phyloP scores from a whole-genome alignment of 768 basidiomycete species.

The Strobilomyces confusus region DNA sequence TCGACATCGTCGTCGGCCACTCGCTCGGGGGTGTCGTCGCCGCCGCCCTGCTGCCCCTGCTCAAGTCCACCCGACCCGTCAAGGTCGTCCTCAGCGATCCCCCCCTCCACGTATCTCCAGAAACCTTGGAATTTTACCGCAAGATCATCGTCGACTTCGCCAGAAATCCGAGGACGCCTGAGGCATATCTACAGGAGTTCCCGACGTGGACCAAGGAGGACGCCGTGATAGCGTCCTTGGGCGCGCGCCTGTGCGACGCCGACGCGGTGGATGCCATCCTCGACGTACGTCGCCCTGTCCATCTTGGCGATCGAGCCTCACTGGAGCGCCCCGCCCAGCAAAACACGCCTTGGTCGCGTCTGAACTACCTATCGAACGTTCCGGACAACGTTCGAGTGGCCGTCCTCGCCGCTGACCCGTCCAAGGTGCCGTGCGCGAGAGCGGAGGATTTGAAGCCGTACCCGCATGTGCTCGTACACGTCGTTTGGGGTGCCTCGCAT shows the following conservation, averaged over 20 bases:
- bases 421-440: background rate
- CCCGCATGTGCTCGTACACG: background rate
- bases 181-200: background rate
- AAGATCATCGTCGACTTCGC: background rate
- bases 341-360: constrained; percentile 19
- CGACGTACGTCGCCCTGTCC: constrained; percentile 3
- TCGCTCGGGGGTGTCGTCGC: constrained; percentile 19
- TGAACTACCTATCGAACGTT: background rate
- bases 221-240: background rate
- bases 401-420: background rate
- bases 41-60: constrained; percentile 9
- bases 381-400: constrained; percentile 9
- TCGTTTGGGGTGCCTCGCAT: constrained; percentile 11
- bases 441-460: constrained; percentile 2
- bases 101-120: constrained; percentile 1
- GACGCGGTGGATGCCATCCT: background rate
- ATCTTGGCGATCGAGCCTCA: background rate
- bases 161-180: background rate
- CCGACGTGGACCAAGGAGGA: background rate
- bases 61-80: constrained; percentile 7
- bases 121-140: background rate
- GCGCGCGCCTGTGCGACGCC: background rate
- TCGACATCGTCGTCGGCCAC: constrained; percentile 14
- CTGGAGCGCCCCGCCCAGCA: constrained; percentile 5
- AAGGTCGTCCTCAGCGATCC: constrained; percentile 21